These are phyloP conservation scores for Porphyra umbilicalis DNA, from an alignment of 31 red algal species.

Conservation along the genomic window DNA sequence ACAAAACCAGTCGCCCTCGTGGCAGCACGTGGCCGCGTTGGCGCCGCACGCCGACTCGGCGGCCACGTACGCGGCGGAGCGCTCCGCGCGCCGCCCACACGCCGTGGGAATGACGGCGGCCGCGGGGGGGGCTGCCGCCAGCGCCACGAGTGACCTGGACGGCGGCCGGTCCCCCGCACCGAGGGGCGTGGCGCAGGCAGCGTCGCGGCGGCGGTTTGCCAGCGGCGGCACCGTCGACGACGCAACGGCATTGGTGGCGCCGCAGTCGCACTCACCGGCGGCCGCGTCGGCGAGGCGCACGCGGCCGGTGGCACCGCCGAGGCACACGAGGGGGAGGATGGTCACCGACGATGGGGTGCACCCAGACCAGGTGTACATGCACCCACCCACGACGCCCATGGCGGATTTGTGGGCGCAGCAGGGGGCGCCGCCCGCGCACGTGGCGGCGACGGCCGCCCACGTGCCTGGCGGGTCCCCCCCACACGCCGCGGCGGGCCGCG, in stretches of 20 bases:
- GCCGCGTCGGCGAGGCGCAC: neutral
- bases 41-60: no score
- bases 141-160: no score
- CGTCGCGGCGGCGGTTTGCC: neutral
- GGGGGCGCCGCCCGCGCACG: neutral
- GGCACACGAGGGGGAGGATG: neutral
- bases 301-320: neutral
- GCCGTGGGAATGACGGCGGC: no score
- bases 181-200: neutral
- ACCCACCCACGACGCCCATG: neutral
- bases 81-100: no score
- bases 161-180: no score
- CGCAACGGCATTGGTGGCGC: neutral
- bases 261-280: neutral
- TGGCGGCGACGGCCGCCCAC: neutral
- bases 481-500: neutral
- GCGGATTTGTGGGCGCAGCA: neutral
- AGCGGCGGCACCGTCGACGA: neutral
- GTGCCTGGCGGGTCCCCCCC: neutral
- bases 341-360: neutral
- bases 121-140: no score
- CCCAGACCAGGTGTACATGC: neutral
- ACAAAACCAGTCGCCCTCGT: no score
- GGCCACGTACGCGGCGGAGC: no score
- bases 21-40: no score